Base-by-base conservation (phyloP, 768 basidiomycete species). In the Nidularia sp. region DNA sequence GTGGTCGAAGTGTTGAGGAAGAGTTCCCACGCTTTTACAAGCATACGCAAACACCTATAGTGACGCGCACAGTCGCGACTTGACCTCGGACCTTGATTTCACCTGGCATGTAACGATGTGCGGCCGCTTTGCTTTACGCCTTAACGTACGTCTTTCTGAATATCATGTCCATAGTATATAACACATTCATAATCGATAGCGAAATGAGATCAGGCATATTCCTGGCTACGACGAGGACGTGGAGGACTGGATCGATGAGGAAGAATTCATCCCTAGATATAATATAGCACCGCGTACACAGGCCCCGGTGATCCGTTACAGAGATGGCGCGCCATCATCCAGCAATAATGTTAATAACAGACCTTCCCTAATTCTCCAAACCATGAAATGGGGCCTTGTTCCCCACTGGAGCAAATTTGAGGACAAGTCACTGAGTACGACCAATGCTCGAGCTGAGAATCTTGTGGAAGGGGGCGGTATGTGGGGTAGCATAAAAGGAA, bases 371-470 rank as follows among this genome's bases (percentile, higher is more conserved):
- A 70, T 88, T 22, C 64, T 95, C 55, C 88, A 91, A 34, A 86
- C 88, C 0, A 93, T 92, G 91, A 85, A 78, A 53, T 98, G 94
- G 94, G 94, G 95, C 5, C 74, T 95, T 1, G 81, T 93, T 2
- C 92, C 90, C 0, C 84, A 89, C 63, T 94, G 86, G 86, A 81
- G 76, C 62, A 91, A 90, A 62, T 67, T 72, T 36, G 90, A 94
- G 56, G 82, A 86, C 55, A 80, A 79, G 47, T 73, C 75, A 0
- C 69, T 93, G 41, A 90, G 81, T 59, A 97, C 95, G 0, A 96
- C 90, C 54, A 98, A 98, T 57, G 94, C 95, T 0, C 83, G 93
- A 15, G 76, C 84, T 2, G 96, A 98, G 68, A 87, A 85, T 49
- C 74, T 98, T 32, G 62, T 85, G 5, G 81, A 85, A 45, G 80